phyloP scores from a whole-genome alignment of 164 flowering plant species.

The Aristolochia californica region DNA sequence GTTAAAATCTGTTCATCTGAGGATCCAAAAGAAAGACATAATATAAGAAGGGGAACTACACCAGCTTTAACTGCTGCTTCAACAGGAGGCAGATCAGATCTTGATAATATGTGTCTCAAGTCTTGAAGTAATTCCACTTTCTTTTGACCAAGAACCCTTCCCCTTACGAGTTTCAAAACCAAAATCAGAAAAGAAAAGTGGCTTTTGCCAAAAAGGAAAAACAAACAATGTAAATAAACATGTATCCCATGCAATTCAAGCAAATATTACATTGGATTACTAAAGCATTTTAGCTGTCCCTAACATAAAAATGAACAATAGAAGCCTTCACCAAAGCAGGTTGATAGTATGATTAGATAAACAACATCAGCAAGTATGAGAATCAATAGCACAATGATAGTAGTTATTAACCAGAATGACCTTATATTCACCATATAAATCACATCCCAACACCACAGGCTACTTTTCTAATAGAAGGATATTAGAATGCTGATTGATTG shows the following conservation, averaged over 20 bases:
- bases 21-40: conserved; percentile 93
- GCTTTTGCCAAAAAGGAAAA: too few relatives aligned
- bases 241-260: too few relatives aligned
- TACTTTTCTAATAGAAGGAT: too few relatives aligned
- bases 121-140: conserved; percentile 59
- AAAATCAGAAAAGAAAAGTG: neutral
- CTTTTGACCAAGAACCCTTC: conserved; percentile 71
- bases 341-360: too few relatives aligned
- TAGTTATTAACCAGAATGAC: neutral
- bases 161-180: conserved; percentile 39
- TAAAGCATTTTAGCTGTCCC: too few relatives aligned
- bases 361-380: neutral
- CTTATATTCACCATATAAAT: too few relatives aligned
- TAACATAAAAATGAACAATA: too few relatives aligned
- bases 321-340: too few relatives aligned
- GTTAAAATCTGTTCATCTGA: conserved; percentile 96
- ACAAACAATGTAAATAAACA: too few relatives aligned
- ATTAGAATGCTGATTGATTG: too few relatives aligned
- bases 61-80: conserved; percentile 76
- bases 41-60: conserved; percentile 66
- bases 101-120: conserved; percentile 74
- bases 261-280: too few relatives aligned
- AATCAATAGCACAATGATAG: neutral
- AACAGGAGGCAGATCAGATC: conserved; percentile 79
- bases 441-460: too few relatives aligned